Percentiles rank a stretch among this genome's conserved stretches.
These are phyloP conservation scores for Zygnema circumcarinatum DNA, from an alignment of 139 green algal genomes.

Conservation along the genomic window DNA sequence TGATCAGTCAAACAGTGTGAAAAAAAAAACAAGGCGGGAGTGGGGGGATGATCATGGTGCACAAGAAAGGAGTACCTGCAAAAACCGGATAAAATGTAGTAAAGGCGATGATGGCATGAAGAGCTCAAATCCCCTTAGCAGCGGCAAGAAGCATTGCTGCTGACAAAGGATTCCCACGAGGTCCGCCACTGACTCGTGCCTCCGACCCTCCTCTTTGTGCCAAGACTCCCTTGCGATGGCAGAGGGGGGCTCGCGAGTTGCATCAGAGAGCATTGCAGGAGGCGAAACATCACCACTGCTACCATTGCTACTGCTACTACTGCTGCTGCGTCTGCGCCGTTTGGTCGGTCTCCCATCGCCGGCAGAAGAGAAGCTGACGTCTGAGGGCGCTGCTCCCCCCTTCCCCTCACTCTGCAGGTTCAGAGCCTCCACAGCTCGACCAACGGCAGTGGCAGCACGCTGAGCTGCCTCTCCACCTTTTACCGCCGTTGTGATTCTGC, in stretches of 20 bases:
- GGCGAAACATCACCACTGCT: not conserved
- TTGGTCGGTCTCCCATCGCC: not conserved
- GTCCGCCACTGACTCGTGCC: constrained; percentile 14
- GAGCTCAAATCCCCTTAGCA: constrained; percentile 41
- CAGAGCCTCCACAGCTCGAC: constrained; percentile 11
- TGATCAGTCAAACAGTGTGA: no score
- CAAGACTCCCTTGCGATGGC: not conserved
- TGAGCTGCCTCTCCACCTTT: not conserved
- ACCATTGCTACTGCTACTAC: constrained; percentile 5
- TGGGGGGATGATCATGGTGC: no score
- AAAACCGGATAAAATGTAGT: constrained; percentile 27
- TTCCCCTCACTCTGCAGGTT: not conserved
- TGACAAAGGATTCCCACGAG: constrained; percentile 11
- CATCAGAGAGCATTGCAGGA: not conserved
- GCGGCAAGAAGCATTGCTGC: constrained; percentile 20
- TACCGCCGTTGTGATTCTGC: not conserved
- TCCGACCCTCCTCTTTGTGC: not conserved
- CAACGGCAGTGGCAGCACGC: constrained; percentile 7
- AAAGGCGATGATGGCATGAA: constrained; percentile 16
- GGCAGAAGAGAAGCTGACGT: not conserved
- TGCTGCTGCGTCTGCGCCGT: not conserved
- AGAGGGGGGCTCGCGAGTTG: not conserved
- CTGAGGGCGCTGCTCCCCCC: not conserved
- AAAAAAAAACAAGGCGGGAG: no score
- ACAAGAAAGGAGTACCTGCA: no score